These are phyloP conservation scores for Colletotrichum tanaceti DNA, from an alignment of 2,329 filamentous ascomycete genomes.

Conservation along the genomic window DNA sequence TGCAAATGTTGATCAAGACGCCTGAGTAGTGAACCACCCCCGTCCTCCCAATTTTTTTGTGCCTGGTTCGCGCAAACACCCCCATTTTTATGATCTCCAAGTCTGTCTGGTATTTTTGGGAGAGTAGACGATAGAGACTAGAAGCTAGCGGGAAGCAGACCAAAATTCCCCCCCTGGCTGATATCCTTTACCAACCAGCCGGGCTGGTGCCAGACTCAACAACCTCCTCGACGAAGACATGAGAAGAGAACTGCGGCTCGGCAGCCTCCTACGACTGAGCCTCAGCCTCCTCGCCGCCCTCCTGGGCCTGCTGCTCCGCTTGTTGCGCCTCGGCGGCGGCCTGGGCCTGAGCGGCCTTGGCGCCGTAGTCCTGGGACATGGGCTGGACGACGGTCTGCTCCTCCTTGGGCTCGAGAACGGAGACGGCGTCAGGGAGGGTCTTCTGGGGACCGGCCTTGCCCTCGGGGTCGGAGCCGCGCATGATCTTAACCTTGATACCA, in stretches of 20 bases:
- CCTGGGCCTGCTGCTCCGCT: conserved; percentile 61
- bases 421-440: conserved; percentile 97
- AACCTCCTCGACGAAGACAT: conserved; percentile 6
- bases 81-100: conserved; percentile 28
- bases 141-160: conserved; percentile 26
- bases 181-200: not conserved
- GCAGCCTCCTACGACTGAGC: conserved; percentile 57
- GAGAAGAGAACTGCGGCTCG: conserved; percentile 40
- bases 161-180: conserved; percentile 11
- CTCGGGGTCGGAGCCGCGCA: conserved; percentile 99
- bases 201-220: conserved; percentile 23
- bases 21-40: conserved; percentile 43
- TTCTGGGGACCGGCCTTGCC: conserved; percentile 98
- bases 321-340: conserved; percentile 72
- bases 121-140: conserved; percentile 23
- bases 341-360: conserved; percentile 79
- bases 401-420: conserved; percentile 99
- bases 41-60: conserved; percentile 33
- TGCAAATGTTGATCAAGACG: conserved; percentile 44
- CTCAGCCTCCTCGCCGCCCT: conserved; percentile 67
- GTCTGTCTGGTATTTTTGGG: conserved; percentile 28
- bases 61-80: conserved; percentile 31
- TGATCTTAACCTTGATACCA: conserved; percentile 99
- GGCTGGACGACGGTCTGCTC: conserved; percentile 95
- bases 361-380: conserved; percentile 98